A percentile compares a stretch with the other conserved stretches of the same genome.
Evolutionary conservation across 1,139 yeast species (phyloP).

Genomic region (Yamadazyma pseudoaaseri): DNA sequence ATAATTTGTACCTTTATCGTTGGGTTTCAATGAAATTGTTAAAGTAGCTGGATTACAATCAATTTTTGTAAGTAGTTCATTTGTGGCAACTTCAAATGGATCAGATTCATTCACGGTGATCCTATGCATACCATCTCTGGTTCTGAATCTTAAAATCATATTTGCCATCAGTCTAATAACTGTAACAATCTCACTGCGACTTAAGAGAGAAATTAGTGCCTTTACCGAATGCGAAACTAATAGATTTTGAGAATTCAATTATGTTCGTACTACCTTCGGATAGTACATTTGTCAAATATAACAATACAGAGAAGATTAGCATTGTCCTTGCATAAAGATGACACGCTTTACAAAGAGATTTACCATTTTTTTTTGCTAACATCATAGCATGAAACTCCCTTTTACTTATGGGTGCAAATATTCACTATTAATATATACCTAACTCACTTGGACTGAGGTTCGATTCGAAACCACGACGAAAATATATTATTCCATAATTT

Average conservation of each 20-base stretch:
- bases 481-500: too few relatives aligned
- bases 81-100: constrained; percentile 50
- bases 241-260: too few relatives aligned
- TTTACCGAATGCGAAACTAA: too few relatives aligned
- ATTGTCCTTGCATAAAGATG: constrained; percentile 99
- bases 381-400: too few relatives aligned
- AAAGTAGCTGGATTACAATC: constrained; percentile 34
- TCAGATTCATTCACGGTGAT: constrained; percentile 49
- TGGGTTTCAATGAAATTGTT: constrained; percentile 45
- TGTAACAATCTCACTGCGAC: too few relatives aligned
- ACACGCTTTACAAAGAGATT: constrained; percentile 98
- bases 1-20: constrained; percentile 47
- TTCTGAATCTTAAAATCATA: constrained; percentile 65
- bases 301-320: constrained; percentile 99
- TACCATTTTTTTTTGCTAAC: constrained; percentile 70
- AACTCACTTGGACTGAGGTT: too few relatives aligned
- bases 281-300: constrained; percentile 58
- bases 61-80: constrained; percentile 38
- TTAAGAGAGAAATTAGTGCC: too few relatives aligned
- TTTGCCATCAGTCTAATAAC: too few relatives aligned
- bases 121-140: constrained; percentile 81
- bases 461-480: too few relatives aligned
- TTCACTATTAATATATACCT: too few relatives aligned
- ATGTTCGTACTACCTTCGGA: constrained; percentile 44
- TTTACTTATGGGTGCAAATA: too few relatives aligned